A percentile compares a stretch with the other conserved stretches of the same genome.
phyloP scores from a whole-genome alignment of 2,329 filamentous ascomycete genomes.

The Diaporthe eres region DNA sequence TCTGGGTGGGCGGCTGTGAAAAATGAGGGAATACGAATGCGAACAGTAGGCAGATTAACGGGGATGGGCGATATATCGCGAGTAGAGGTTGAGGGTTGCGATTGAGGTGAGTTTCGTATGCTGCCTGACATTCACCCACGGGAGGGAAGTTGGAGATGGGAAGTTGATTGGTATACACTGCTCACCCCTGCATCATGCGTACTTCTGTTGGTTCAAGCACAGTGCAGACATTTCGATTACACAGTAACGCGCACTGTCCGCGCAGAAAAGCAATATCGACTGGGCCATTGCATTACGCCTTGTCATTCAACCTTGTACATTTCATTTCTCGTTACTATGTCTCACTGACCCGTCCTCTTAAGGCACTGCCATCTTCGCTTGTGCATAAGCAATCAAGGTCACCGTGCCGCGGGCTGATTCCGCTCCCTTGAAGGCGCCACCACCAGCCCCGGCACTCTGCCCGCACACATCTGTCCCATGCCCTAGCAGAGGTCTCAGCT shows the following conservation, averaged over 20 bases:
- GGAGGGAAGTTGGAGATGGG: not conserved
- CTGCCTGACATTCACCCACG: not conserved
- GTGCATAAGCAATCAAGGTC: not conserved
- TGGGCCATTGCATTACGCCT: not conserved
- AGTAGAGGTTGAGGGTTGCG: not conserved
- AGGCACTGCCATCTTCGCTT: not conserved
- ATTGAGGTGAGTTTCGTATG: not conserved
- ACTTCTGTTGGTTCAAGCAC: not conserved
- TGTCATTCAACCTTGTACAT: not conserved
- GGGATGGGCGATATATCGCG: too few relatives aligned
- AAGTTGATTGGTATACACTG: too few relatives aligned
- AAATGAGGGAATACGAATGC: not conserved
- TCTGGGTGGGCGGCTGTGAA: not conserved
- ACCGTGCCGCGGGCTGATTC: not conserved
- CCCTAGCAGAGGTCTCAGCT: not conserved
- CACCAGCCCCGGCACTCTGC: not conserved
- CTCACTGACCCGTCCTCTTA: not conserved
- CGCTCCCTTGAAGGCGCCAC: not conserved
- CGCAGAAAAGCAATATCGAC: not conserved
- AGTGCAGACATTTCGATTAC: not conserved
- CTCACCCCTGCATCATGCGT: not conserved
- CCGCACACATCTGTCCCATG: too few relatives aligned
- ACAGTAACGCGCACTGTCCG: not conserved
- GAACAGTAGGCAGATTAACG: not conserved
- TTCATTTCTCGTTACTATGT: conserved; percentile 11